Conservation (phyloP, 2,329 filamentous ascomycete genomes). For the Ceratocystis alfenasii region DNA sequence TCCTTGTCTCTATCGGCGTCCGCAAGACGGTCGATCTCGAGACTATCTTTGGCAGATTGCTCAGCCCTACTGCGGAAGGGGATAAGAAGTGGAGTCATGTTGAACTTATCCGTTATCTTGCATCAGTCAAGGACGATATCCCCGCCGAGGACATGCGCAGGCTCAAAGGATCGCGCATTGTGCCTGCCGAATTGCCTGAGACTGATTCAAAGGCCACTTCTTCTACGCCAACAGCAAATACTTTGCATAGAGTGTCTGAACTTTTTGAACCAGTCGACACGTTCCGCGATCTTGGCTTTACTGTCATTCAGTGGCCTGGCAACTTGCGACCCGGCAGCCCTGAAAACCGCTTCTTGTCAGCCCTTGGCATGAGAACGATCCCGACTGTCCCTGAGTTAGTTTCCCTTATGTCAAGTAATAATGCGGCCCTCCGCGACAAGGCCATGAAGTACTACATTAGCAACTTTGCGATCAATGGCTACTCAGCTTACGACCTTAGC, state of each 20-base stretch:
- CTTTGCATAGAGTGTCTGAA: slow-evolving; percentile 60
- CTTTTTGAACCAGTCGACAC: slow-evolving; percentile 68
- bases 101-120: slow-evolving; percentile 86
- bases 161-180: slow-evolving; percentile 66
- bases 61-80: slow-evolving; percentile 45
- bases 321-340: slow-evolving; percentile 50
- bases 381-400: slow-evolving; percentile 66
- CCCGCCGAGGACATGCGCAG: slow-evolving; percentile 68
- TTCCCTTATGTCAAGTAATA: slow-evolving; percentile 58
- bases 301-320: slow-evolving; percentile 71
- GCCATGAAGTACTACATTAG: slow-evolving; percentile 73
- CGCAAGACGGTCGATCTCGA: slow-evolving; percentile 91
- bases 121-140: slow-evolving; percentile 82
- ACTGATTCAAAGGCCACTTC: slow-evolving; percentile 31
- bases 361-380: slow-evolving; percentile 59
- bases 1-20: slow-evolving; percentile 70
- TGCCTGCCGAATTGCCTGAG: slow-evolving; percentile 59
- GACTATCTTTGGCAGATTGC: slow-evolving; percentile 79
- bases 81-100: slow-evolving; percentile 76
- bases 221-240: slow-evolving; percentile 41
- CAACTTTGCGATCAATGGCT: slow-evolving; percentile 67
- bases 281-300: slow-evolving; percentile 57
- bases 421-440: slow-evolving; percentile 48
- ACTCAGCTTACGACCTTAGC: slow-evolving; percentile 51
- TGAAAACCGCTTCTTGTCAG: slow-evolving; percentile 63